These are phyloP conservation scores for Euptelea pleiosperma DNA, from an alignment of 164 flowering plant species.

Conservation along the genomic window DNA sequence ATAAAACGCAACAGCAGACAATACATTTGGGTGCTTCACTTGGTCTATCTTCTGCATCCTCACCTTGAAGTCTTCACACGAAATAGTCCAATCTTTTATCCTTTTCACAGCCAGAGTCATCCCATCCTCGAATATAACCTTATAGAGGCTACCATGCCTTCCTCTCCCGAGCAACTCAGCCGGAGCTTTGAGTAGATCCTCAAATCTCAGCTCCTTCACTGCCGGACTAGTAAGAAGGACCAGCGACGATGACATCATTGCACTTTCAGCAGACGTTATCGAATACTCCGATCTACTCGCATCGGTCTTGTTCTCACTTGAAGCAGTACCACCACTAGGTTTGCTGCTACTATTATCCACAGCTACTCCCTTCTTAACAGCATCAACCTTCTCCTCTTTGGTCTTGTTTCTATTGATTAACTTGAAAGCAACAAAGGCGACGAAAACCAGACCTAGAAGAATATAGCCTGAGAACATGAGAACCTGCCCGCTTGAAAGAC, in stretches of 20 bases:
- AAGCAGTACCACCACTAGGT: conserved; percentile 13
- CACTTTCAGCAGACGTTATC: conserved; percentile 35
- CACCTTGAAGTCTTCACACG: conserved; percentile 39
- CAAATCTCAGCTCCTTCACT: conserved; percentile 47
- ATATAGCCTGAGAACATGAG: conserved; percentile 48
- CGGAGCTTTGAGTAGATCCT: conserved; percentile 64
- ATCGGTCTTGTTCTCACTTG: conserved; percentile 28
- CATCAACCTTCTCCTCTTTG: conserved; percentile 13
- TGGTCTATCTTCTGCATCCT: conserved; percentile 52
- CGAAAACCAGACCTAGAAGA: conserved; percentile 25
- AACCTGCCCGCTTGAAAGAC: conserved; percentile 15
- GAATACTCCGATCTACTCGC: conserved; percentile 34
- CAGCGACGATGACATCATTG: conserved; percentile 31
- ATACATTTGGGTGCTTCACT: conserved; percentile 55
- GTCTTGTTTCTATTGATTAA: conserved; percentile 22
- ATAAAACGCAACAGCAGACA: conserved; percentile 55
- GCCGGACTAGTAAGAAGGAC: conserved; percentile 39
- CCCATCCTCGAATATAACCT: conserved; percentile 40
- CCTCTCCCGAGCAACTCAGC: conserved; percentile 74
- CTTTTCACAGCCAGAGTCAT: conserved; percentile 56
- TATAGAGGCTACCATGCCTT: conserved; percentile 54
- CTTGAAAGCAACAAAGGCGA: conserved; percentile 20
- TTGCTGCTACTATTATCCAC: conserved; percentile 22
- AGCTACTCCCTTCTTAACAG: conserved; percentile 18
- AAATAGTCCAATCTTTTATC: conserved; percentile 55